Base-by-base conservation (phyloP, 257 asterid species). In the Primulina eburnea region DNA sequence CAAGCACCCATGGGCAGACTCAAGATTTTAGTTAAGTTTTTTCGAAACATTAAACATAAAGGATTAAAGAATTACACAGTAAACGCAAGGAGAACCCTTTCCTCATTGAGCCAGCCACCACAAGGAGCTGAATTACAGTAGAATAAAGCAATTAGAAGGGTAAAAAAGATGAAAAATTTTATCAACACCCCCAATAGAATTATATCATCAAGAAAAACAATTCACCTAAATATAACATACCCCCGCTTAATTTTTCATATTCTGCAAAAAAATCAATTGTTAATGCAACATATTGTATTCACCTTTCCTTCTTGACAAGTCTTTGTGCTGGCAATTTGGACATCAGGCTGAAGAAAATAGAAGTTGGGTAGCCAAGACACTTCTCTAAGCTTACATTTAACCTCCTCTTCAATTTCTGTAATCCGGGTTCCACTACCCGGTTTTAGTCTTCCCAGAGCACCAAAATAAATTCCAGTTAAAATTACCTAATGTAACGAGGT, bases 351-450 rank as follows among this genome's bases (percentile, higher is more conserved):
- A 33, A 94, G 92, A 80, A 70, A 69, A 72, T 84, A 89, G 81
- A 94, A 90, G 73, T 82, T 75, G 60, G 89, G 97, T 76, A 93
- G 73, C 99, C 99, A 93, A 40, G 67, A 55, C 38, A 90, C 81
- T 58, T 77, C 80, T 69, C 83, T 81, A 77, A 89, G 87, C 75
- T 82, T 82, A 77, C 82, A 83, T 14, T 80, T 73, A 55, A 89
- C 80, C 77, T 91, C 96, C 37, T 81, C 82, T 84, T 87, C 96
- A 65, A 90, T 83, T 65, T 89, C 95, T 59, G 83, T 79, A 65
- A 86, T 70, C 40, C 72, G 73, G 18, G 80, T 69, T 71, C 80
- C 85, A 59, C 73, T 82, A 63, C 91, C 95, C 9, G 99, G 96
- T 81, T 90, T 90, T 68, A 94, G 75, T 83, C 96, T 92, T 81